These are phyloP conservation scores for Penicillium sp. DNA, from an alignment of 2,329 filamentous ascomycete genomes.

Conservation along the genomic window DNA sequence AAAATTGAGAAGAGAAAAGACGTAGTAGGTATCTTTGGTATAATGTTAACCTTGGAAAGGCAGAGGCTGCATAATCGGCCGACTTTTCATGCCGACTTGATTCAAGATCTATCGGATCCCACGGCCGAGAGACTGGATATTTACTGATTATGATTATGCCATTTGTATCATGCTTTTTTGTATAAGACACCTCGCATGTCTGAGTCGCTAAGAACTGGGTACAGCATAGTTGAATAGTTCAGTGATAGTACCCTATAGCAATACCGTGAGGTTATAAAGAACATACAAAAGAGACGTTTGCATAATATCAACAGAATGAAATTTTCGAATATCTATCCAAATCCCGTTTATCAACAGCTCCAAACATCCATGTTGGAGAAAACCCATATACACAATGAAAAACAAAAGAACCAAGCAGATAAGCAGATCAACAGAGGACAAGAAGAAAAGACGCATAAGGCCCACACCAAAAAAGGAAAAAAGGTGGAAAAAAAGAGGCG, in stretches of 20 bases:
- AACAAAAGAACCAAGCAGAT: neutral
- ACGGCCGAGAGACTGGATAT: too few species aligned
- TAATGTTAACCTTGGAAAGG: too few species aligned
- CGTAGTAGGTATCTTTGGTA: too few species aligned
- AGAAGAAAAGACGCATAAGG: conserved; percentile 12
- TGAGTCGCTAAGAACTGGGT: neutral
- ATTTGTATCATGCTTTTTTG: neutral
- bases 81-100: too few species aligned
- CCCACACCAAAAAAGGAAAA: conserved; percentile 3
- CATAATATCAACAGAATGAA: conserved; percentile 1
- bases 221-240: neutral
- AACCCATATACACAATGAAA: conserved; percentile 19
- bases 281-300: neutral
- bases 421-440: conserved; percentile 13
- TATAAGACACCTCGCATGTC: too few species aligned
- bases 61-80: too few species aligned
- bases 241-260: neutral
- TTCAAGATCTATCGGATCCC: too few species aligned
- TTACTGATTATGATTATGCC: neutral
- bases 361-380: conserved; percentile 5
- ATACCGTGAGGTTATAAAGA: neutral
- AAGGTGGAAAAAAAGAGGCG: conserved; percentile 13
- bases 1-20: too few species aligned
- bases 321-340: conserved; percentile 16
- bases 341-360: conserved; percentile 18